A percentile compares a stretch with the other conserved stretches of the same genome.
phyloP scores from a whole-genome alignment of 768 basidiomycete genomes.

The Collybia sp. region DNA sequence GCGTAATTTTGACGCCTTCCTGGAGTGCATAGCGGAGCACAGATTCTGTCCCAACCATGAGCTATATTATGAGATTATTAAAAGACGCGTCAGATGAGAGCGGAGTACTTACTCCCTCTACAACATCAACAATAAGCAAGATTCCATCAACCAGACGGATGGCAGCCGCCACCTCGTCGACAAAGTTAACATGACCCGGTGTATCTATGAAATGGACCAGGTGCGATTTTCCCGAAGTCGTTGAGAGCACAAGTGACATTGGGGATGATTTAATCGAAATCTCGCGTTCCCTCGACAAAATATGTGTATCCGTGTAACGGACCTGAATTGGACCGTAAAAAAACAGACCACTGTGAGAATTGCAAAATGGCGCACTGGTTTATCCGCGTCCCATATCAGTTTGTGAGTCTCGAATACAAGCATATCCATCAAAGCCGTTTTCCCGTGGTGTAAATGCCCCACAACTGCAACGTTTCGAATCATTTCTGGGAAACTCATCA shows the following conservation, averaged over 20 bases:
- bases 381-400: constrained; percentile 89
- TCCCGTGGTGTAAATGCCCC: constrained; percentile 97
- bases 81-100: neutral
- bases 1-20: constrained; percentile 84
- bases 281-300: constrained; percentile 80
- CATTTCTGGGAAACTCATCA: constrained; percentile 90
- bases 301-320: constrained; percentile 95
- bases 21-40: constrained; percentile 86
- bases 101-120: constrained; percentile 77
- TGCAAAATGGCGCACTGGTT: constrained; percentile 52
- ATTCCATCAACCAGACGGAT: constrained; percentile 89
- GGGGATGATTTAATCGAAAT: constrained; percentile 97
- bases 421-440: constrained; percentile 97
- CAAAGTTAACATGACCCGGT: constrained; percentile 96
- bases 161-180: constrained; percentile 93
- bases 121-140: constrained; percentile 93
- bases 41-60: constrained; percentile 91
- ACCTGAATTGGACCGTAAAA: constrained; percentile 40
- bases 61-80: constrained; percentile 33
- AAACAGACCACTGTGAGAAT: neutral
- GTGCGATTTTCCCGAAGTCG: constrained; percentile 87
- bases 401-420: constrained; percentile 96
- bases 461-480: constrained; percentile 95
- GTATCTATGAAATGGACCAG: constrained; percentile 94
- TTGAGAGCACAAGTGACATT: constrained; percentile 87